These are phyloP conservation scores for Zygosaccharomyces kombuchaensis DNA, from an alignment of 805 yeast species.

Conservation along the genomic window DNA sequence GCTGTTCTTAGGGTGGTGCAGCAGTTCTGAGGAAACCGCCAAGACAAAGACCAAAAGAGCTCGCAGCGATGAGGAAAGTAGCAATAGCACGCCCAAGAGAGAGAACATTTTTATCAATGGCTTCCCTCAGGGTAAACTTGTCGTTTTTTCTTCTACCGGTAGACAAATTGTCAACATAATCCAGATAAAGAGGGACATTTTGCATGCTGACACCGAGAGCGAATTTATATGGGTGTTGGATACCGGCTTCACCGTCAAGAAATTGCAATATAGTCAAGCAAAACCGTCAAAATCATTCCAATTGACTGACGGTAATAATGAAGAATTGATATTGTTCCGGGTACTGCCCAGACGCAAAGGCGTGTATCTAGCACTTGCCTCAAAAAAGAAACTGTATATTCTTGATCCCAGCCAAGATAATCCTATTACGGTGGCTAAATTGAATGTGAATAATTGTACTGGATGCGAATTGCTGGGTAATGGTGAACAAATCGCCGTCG, in stretches of 20 bases:
- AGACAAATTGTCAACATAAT: slow-evolving; percentile 36
- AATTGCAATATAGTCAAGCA: slow-evolving; percentile 27
- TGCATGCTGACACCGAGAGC: slow-evolving; percentile 37
- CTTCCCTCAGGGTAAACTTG: slow-evolving; percentile 31
- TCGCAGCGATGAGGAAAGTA: slow-evolving; percentile 17
- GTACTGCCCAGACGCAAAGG: slow-evolving; percentile 15
- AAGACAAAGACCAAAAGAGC: slow-evolving; percentile 23
- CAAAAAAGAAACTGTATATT: slow-evolving; percentile 48
- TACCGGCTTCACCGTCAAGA: slow-evolving; percentile 33
- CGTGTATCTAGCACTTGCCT: slow-evolving; percentile 30
- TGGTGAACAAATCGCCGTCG: slow-evolving; percentile 23
- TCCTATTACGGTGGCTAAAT: slow-evolving; percentile 26
- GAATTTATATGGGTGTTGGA: slow-evolving; percentile 35
- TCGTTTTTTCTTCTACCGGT: slow-evolving; percentile 32
- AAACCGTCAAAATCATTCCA: slow-evolving; percentile 37
- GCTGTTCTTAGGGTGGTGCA: slow-evolving; percentile 30
- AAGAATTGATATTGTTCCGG: slow-evolving; percentile 30
- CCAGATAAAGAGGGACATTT: slow-evolving; percentile 34
- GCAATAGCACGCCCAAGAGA: not conserved
- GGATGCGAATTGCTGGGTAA: slow-evolving; percentile 17
- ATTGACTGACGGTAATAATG: slow-evolving; percentile 31
- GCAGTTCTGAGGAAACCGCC: slow-evolving; percentile 2
- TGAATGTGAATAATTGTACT: slow-evolving; percentile 21
- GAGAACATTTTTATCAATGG: slow-evolving; percentile 31
- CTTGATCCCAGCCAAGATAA: slow-evolving; percentile 52